Evolutionary conservation across 352 stramenopile species (phyloP).

Genomic region (Phytophthora tentaculata): DNA sequence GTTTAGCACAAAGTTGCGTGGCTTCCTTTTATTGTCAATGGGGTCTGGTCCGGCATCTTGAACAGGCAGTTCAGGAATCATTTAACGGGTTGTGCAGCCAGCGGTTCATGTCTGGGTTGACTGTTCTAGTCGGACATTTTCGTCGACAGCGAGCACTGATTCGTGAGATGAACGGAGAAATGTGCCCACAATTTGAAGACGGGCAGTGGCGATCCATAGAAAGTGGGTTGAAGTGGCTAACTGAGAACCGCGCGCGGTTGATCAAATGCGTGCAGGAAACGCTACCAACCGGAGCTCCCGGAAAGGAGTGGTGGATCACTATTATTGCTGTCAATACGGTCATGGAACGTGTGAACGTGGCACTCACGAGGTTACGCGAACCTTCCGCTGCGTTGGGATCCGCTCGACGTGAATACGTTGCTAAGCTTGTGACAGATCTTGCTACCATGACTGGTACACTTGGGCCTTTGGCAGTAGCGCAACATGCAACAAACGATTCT

Average conservation of each 20-base stretch:
- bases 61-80: slow-evolving; percentile 27
- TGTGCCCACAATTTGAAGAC: slow-evolving; percentile 38
- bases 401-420: slow-evolving; percentile 16
- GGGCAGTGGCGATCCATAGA: slow-evolving; percentile 33
- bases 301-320: slow-evolving; percentile 41
- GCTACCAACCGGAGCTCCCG: slow-evolving; percentile 16
- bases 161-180: slow-evolving; percentile 31
- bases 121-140: slow-evolving; percentile 24
- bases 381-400: neutral
- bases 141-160: slow-evolving; percentile 30
- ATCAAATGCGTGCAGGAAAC: slow-evolving; percentile 23
- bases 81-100: slow-evolving; percentile 34
- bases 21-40: slow-evolving; percentile 30
- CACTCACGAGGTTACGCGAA: slow-evolving; percentile 14
- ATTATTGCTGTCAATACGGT: slow-evolving; percentile 33
- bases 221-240: slow-evolving; percentile 28
- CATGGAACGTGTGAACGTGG: slow-evolving; percentile 32
- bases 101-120: slow-evolving; percentile 27
- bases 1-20: slow-evolving; percentile 22
- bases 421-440: slow-evolving; percentile 38
- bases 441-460: slow-evolving; percentile 26
- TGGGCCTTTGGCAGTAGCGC: slow-evolving; percentile 22
- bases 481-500: slow-evolving; percentile 10
- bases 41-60: slow-evolving; percentile 21
- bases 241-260: slow-evolving; percentile 22